Evolutionary conservation across 1,284 basidiomycete genomes (phyloP).

Genomic region (Pseudozyma sp.): DNA sequence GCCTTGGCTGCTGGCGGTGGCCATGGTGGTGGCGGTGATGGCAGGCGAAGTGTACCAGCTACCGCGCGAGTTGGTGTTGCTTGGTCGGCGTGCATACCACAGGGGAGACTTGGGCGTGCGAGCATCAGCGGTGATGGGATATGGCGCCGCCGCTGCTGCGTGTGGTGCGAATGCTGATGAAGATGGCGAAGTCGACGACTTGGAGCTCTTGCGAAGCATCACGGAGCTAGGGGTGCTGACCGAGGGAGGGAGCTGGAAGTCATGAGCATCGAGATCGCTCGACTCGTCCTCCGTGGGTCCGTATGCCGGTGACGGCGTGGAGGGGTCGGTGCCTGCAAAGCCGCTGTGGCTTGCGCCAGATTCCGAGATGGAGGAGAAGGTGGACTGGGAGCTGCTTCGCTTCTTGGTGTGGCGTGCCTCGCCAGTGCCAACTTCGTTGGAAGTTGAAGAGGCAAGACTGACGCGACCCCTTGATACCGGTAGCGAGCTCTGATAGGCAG

Average conservation of each 20-base stretch:
- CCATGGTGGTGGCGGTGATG: slow-evolving; percentile 51
- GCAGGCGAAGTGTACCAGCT: slow-evolving; percentile 58
- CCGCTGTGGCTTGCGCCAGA: slow-evolving; percentile 48
- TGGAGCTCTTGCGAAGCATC: slow-evolving; percentile 49
- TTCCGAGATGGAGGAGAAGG: slow-evolving; percentile 62
- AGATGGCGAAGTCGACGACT: slow-evolving; percentile 20
- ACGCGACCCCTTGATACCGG: slow-evolving; percentile 39
- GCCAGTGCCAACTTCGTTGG: slow-evolving; percentile 15
- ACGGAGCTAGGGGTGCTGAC: slow-evolving; percentile 50
- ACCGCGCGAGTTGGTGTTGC: slow-evolving; percentile 56
- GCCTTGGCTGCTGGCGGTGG: slow-evolving; percentile 40
- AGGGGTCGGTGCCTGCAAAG: slow-evolving; percentile 51
- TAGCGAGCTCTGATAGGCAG: slow-evolving; percentile 55
- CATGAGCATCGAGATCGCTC: slow-evolving; percentile 55
- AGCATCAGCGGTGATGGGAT: slow-evolving; percentile 31
- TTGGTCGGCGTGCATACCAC: slow-evolving; percentile 56
- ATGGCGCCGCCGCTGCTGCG: slow-evolving; percentile 19
- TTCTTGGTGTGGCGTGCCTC: slow-evolving; percentile 34
- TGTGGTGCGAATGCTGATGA: slow-evolving; percentile 1
- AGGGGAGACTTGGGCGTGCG: slow-evolving; percentile 51
- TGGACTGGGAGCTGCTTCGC: slow-evolving; percentile 60
- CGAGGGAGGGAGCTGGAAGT: slow-evolving; percentile 57
- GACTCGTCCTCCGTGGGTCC: slow-evolving; percentile 50
- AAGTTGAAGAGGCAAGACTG: slow-evolving; percentile 24
- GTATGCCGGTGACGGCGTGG: slow-evolving; percentile 53